Base-by-base conservation (phyloP, 2,329 filamentous ascomycete species). In the Arthrobotrys pseudoclavata region DNA sequence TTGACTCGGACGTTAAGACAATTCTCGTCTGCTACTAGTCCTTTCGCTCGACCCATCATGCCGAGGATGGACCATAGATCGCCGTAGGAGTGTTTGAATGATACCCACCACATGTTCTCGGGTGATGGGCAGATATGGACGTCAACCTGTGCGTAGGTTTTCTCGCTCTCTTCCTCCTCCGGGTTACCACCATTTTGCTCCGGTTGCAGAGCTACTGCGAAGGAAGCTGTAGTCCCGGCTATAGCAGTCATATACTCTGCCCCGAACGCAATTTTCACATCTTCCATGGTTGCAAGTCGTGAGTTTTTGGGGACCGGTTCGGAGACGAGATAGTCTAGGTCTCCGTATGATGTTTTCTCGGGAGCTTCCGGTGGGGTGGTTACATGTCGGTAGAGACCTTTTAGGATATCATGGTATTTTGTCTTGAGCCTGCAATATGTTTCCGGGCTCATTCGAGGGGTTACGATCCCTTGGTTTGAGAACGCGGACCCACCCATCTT, bases 31-130 rank as follows among this genome's bases (percentile, higher is more conserved):
- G 89, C 84, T 0, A 88, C 91, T 6, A 96, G 86, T 1, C 92
- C 92, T 40, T 89, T 87, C 0, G 87, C 87, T 0, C 90, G 87
- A 78, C 92, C 88, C 7, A 86, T 87, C 18, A 87, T 85, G 4
- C 91, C 91, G 0, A 95, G 82, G 7, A 90, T 86, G 75, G 88
- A 91, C 86, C 90, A 90, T 1, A 89, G 81, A 80, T 95, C 92
- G n/a, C 91, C 91, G 80, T 95, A 92, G 0, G 88, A 87, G 45
- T 91, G 86, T 79, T 89, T 89, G 84, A 94, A 93, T 2, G 88
- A 83, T 42, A 86, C 85, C 91, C 92, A 95, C 31, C 86, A 85
- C 79, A 88, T 86, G 66, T 83, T 80, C 13, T 84, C 81, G 0
- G 84, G 79, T 0, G 83, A 84, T 1, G 81, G 80, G 70, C 86